Evolutionary conservation across 345 rosid species (phyloP).

Genomic region (Eucalyptus urophylla): DNA sequence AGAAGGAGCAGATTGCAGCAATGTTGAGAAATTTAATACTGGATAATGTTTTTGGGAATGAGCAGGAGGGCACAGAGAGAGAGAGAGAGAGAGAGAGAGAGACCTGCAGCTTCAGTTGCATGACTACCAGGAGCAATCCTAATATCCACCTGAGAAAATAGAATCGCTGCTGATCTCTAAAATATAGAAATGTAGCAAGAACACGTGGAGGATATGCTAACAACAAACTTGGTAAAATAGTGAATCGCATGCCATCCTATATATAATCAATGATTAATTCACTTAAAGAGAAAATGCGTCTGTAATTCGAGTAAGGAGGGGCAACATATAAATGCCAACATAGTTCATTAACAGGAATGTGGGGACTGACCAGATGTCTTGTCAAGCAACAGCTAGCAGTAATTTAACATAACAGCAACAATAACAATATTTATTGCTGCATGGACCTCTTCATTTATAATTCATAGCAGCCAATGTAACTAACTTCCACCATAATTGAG

Average conservation of each 20-base stretch:
- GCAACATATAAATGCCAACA: not conserved
- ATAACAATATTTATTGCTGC: not conserved
- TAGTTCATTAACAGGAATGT: not conserved
- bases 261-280: not conserved
- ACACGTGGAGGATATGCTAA: not conserved
- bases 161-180: not conserved
- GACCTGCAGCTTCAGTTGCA: slow-evolving; percentile 91
- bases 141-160: slow-evolving; percentile 62
- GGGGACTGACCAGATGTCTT: not conserved
- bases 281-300: not conserved
- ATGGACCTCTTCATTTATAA: not conserved
- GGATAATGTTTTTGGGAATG: not conserved
- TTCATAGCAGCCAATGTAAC: not conserved
- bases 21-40: not conserved
- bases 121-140: slow-evolving; percentile 93
- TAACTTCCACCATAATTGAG: not conserved
- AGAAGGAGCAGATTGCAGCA: not conserved
- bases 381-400: not conserved
- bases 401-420: not conserved
- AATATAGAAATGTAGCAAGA: not conserved
- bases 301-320: not conserved
- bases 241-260: not conserved
- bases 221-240: not conserved
- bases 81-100: not conserved
- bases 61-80: not conserved